Evolutionary conservation across 2,329 filamentous ascomycete genomes (phyloP).

Genomic region (Colletotrichum karsti): DNA sequence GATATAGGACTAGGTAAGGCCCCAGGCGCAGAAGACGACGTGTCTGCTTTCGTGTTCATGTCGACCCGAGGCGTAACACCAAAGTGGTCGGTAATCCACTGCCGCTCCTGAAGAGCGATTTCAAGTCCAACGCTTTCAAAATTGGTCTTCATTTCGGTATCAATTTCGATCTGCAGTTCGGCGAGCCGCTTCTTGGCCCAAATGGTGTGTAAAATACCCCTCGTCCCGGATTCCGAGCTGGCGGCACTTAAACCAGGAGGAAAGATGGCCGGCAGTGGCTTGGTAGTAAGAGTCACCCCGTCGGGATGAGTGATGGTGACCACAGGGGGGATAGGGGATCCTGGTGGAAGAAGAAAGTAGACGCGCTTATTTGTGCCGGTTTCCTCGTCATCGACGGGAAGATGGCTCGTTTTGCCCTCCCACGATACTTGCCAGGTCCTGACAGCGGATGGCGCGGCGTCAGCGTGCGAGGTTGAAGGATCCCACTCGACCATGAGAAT

Average conservation of each 20-base stretch:
- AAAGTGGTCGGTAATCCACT: slow-evolving; percentile 88
- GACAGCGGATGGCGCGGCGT: neutral
- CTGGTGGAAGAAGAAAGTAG: slow-evolving; percentile 83
- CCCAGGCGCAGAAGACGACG: neutral
- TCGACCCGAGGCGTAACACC: slow-evolving; percentile 57
- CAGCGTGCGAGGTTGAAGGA: slow-evolving; percentile 31
- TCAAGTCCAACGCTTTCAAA: slow-evolving; percentile 83
- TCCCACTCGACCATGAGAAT: slow-evolving; percentile 95
- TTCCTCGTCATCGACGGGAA: slow-evolving; percentile 69
- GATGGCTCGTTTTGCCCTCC: slow-evolving; percentile 79
- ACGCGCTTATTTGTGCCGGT: slow-evolving; percentile 64
- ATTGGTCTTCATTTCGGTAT: slow-evolving; percentile 75
- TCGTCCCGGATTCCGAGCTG: slow-evolving; percentile 72
- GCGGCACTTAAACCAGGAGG: slow-evolving; percentile 77
- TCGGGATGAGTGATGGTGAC: slow-evolving; percentile 68
- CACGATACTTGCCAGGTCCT: slow-evolving; percentile 79
- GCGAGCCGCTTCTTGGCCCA: slow-evolving; percentile 88
- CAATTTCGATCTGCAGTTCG: slow-evolving; percentile 80
- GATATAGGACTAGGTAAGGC: slow-evolving; percentile 52
- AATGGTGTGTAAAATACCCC: slow-evolving; percentile 86
- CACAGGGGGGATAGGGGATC: slow-evolving; percentile 74
- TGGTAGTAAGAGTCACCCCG: slow-evolving; percentile 62
- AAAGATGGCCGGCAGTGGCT: slow-evolving; percentile 88
- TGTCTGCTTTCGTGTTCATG: neutral
- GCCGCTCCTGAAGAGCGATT: slow-evolving; percentile 84